A percentile compares a stretch with the other conserved stretches of the same genome.
Evolutionary conservation across 192 early-diverging fungal genomes (phyloP).

Genomic region (Geranomyces variabilis): DNA sequence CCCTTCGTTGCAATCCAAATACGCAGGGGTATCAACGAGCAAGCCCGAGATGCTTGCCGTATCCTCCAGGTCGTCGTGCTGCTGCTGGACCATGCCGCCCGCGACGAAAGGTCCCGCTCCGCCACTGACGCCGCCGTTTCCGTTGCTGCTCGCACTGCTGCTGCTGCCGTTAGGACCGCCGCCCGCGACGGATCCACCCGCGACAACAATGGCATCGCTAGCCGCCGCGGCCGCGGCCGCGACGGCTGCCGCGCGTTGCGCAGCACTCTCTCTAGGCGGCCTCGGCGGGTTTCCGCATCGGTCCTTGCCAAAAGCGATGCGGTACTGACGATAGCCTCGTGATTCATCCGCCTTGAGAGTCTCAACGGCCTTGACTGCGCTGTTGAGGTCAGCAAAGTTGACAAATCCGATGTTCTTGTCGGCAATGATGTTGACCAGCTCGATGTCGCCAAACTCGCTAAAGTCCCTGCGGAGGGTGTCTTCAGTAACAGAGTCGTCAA

Average conservation of each 20-base stretch:
- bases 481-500: constrained; percentile 66
- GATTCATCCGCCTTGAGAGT: constrained; percentile 57
- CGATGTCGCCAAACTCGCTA: constrained; percentile 82
- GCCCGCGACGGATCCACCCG: no score
- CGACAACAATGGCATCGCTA: no score
- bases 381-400: constrained; percentile 77
- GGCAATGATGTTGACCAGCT: constrained; percentile 77
- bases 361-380: constrained; percentile 80
- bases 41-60: neutral
- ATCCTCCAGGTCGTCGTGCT: constrained; percentile 2
- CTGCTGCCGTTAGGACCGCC: no score
- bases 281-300: constrained; percentile 80
- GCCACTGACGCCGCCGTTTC: neutral
- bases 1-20: no score
- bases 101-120: constrained; percentile 3
- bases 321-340: constrained; percentile 46
- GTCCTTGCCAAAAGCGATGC: constrained; percentile 86
- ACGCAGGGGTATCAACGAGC: neutral
- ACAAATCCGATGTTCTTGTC: constrained; percentile 89
- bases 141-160: neutral
- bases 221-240: constrained; percentile 30
- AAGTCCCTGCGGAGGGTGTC: constrained; percentile 78
- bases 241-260: constrained; percentile 31
- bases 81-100: constrained; percentile 12
- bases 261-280: constrained; percentile 40